Conservation (phyloP, 75 land plant species). For the Pinus albicaulis region DNA sequence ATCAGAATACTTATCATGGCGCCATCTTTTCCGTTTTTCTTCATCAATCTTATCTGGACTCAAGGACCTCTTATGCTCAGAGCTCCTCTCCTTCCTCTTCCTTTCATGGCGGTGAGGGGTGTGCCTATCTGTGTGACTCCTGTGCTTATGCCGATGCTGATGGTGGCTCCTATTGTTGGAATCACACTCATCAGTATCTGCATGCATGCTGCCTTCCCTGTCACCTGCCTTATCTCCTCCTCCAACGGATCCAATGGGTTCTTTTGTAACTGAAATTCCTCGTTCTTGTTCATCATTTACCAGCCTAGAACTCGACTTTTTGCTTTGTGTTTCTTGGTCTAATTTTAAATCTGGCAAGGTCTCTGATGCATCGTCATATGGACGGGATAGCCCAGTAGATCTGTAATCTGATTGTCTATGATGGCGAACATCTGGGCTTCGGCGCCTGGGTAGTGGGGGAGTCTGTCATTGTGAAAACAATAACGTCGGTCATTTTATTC, state of each 20-base stretch:
- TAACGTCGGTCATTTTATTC: neutral
- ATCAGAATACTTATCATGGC: too few relatives aligned
- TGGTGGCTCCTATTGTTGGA: slow-evolving; percentile 5
- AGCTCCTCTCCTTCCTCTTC: slow-evolving; percentile 4
- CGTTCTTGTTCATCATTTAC: slow-evolving; percentile 1
- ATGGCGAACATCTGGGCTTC: neutral
- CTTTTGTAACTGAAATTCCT: neutral
- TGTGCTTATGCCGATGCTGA: neutral
- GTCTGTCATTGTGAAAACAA: neutral
- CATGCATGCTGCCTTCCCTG: neutral
- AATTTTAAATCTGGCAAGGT: slow-evolving; percentile 1
- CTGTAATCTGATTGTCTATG: neutral
- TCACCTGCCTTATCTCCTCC: neutral
- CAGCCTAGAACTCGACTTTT: neutral
- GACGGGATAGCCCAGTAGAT: neutral
- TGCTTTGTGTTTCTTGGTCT: neutral
- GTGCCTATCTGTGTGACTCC: slow-evolving; percentile 1
- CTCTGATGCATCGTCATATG: neutral
- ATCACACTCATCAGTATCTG: neutral
- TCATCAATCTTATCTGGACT: too few relatives aligned
- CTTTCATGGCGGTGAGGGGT: neutral
- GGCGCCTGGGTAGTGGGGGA: slow-evolving; percentile 6
- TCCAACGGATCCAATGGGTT: neutral
- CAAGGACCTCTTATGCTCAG: too few relatives aligned
- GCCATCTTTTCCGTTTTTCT: too few relatives aligned